These are phyloP conservation scores for Mrakia blollopis DNA, from an alignment of 768 basidiomycete species.

Conservation along the genomic window DNA sequence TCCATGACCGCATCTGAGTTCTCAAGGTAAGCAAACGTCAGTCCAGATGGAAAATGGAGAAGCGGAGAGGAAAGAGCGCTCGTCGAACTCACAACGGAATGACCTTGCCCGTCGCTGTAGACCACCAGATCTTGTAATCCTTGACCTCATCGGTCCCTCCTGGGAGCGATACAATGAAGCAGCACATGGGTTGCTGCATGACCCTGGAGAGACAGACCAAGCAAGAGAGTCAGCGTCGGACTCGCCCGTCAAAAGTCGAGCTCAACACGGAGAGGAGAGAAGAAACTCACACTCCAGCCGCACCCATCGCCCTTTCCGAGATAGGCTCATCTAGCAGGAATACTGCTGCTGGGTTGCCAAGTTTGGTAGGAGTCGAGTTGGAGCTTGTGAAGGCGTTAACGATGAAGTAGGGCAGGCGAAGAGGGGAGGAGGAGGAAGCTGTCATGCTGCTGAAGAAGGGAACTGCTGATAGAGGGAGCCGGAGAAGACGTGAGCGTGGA, in stretches of 20 bases:
- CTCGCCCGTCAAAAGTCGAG: neutral
- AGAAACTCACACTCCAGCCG: neutral
- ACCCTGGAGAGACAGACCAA: neutral
- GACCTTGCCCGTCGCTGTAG: too few relatives aligned
- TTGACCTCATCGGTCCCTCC: too few relatives aligned
- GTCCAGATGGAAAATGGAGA: too few relatives aligned
- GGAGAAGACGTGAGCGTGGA: too few relatives aligned
- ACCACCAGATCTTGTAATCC: too few relatives aligned
- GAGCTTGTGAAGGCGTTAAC: conserved; percentile 1
- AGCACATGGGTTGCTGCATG: too few relatives aligned
- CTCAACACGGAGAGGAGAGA: neutral
- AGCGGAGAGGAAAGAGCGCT: too few relatives aligned
- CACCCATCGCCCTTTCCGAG: neutral
- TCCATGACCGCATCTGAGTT: too few relatives aligned
- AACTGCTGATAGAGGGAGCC: neutral
- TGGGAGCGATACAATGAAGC: too few relatives aligned
- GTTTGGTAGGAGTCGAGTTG: neutral
- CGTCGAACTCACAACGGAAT: too few relatives aligned
- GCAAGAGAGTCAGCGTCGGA: neutral
- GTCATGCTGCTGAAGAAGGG: neutral
- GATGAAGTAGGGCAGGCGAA: neutral
- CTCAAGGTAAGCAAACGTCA: too few relatives aligned
- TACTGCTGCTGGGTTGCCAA: neutral
- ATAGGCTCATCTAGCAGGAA: neutral
- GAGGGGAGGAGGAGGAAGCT: neutral